Evolutionary conservation across 2,329 filamentous ascomycete genomes (phyloP), one percentile per base, ranked within the genome.

Genomic region (Alternaria brassicae): DNA sequence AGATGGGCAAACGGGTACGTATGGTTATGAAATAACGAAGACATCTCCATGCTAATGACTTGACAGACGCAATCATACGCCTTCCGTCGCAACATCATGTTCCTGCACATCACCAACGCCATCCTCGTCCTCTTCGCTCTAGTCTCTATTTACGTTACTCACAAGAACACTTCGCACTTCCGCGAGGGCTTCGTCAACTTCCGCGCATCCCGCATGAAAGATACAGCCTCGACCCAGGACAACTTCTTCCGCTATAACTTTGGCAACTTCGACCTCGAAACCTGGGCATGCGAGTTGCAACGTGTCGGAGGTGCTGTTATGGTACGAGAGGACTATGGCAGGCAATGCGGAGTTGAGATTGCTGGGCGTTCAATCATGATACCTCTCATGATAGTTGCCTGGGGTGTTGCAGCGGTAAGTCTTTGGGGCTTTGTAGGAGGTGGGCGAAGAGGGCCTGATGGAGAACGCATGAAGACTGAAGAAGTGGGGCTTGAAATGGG

Each of bases 211-310:
- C 61, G 59, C 12, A 60, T 62, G 19, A 60, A 67, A 15, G 61
- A 65, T 32, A 49, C 69, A 34, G 13, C 49, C 4, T 37, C 54
- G 19, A 32, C 27, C 39, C 56, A 61, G 6, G 53, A 56, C 2
- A 21, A 53, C 13, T 64, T 63, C 55, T 68, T 64, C 52, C 69
- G 72, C 25, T 77, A 77, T 61, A 69, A 73, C 59, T 60, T 66
- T 30, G 75, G 75, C 42, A 72, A 61, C 23, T 77, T 77, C 49
- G 75, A 77, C 30, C 68, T 77, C 12, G 75, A 77, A 53, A 76
- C 73, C 1, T 77, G 75, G 74, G 60, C 67, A 9, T 77, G 74
- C 54, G 71, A 75, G 19, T 64, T 76, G 9, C 66, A 70, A 58
- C 47, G 48, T 5, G 64, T 68, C 0, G 25, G 44, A 1, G 70